A percentile compares a stretch with the other conserved stretches of the same genome.
Evolutionary conservation across 139 green algal genomes (phyloP).

Genomic region (Ostreobium quekettii): DNA sequence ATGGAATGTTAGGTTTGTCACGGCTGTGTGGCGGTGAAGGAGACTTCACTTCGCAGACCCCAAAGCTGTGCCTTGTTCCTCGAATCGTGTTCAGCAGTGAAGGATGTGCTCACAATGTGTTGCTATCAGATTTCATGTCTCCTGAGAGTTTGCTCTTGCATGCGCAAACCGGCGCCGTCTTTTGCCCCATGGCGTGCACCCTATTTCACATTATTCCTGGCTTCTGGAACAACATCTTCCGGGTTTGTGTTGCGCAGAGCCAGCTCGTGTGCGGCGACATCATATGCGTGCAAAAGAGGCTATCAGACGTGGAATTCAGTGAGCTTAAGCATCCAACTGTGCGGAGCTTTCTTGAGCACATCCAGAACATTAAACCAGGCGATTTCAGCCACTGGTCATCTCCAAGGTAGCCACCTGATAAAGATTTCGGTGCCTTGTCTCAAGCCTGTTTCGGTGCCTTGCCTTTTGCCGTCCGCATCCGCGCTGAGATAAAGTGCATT

Average conservation of each 20-base stretch:
- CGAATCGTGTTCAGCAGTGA: background rate
- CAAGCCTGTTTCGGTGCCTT: background rate
- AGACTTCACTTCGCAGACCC: background rate
- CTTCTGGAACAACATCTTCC: too few relatives aligned
- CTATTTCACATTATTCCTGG: too few relatives aligned
- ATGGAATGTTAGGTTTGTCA: too few relatives aligned
- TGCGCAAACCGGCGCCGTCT: too few relatives aligned
- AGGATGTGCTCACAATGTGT: background rate
- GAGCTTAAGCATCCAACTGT: conserved; percentile 28
- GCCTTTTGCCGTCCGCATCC: background rate
- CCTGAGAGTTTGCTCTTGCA: too few relatives aligned
- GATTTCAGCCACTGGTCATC: conserved; percentile 16
- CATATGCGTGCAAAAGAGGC: background rate
- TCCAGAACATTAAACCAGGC: conserved; percentile 36
- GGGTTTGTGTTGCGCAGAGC: background rate
- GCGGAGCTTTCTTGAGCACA: conserved; percentile 57
- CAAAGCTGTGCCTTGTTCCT: background rate
- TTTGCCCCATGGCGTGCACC: too few relatives aligned
- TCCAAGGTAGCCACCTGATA: conserved; percentile 1
- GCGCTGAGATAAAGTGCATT: background rate
- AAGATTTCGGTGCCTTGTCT: background rate
- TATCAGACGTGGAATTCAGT: background rate
- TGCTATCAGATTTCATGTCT: background rate
- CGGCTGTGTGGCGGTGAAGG: too few relatives aligned
- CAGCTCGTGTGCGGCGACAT: conserved; percentile 9